These are phyloP conservation scores for Linnemannia hyalina DNA, from an alignment of 192 early-diverging fungal species.

Conservation along the genomic window DNA sequence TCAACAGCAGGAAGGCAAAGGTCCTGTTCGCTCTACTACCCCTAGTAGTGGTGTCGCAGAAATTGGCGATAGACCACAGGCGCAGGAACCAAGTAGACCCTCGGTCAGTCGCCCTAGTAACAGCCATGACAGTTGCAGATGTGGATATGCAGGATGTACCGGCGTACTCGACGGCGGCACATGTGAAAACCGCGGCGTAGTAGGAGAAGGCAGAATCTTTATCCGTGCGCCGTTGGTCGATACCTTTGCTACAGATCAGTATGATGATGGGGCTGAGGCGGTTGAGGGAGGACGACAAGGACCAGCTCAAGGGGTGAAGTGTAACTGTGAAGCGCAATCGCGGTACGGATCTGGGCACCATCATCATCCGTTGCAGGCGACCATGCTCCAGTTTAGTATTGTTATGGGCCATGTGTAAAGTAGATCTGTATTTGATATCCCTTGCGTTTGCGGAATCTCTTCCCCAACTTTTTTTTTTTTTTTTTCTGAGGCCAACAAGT, in stretches of 20 bases:
- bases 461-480: too few relatives aligned
- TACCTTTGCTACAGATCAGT: background rate
- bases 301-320: background rate
- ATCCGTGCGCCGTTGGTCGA: background rate
- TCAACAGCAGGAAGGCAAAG: background rate
- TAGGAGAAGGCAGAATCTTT: background rate
- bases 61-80: too few relatives aligned
- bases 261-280: background rate
- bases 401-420: slow-evolving; percentile 45
- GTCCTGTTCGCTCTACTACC: background rate
- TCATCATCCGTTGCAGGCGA: background rate
- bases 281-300: background rate
- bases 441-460: too few relatives aligned
- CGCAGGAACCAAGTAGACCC: too few relatives aligned
- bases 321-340: slow-evolving; percentile 14
- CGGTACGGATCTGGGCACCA: slow-evolving; percentile 12
- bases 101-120: too few relatives aligned
- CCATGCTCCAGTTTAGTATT: slow-evolving; percentile 31
- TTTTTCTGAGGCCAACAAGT: too few relatives aligned
- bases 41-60: too few relatives aligned
- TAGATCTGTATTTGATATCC: background rate
- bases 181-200: too few relatives aligned
- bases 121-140: too few relatives aligned
- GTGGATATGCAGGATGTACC: too few relatives aligned
- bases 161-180: too few relatives aligned